Percentiles rank a stretch among this genome's conserved stretches.
These are phyloP conservation scores for Solanum raphanifolium DNA, from an alignment of 257 asterid species.

Conservation along the genomic window DNA sequence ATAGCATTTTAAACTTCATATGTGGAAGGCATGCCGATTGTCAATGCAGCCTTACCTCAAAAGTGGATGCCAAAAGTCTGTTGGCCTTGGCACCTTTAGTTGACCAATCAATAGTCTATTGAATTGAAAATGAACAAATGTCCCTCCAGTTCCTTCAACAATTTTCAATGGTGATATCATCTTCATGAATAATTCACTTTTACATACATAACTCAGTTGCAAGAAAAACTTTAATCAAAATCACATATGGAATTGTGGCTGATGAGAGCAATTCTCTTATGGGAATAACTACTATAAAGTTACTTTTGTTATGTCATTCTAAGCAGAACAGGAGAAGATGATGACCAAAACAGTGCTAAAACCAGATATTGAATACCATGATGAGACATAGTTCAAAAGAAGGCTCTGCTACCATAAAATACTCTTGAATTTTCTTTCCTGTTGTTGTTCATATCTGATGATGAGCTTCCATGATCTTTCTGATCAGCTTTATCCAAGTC, in stretches of 20 bases:
- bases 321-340: not conserved
- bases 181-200: not conserved
- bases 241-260: not conserved
- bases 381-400: slow-evolving; percentile 27
- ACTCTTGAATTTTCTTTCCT: slow-evolving; percentile 48
- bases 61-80: not conserved
- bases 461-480: slow-evolving; percentile 6
- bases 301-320: not conserved
- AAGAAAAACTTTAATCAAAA: not conserved
- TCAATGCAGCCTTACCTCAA: not conserved
- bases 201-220: not conserved
- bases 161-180: not conserved
- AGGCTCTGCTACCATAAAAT: slow-evolving; percentile 81
- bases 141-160: not conserved
- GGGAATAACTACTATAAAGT: not conserved
- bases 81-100: not conserved
- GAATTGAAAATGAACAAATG: not conserved
- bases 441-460: slow-evolving; percentile 19
- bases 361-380: not conserved
- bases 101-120: not conserved
- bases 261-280: not conserved
- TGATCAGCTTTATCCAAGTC: slow-evolving; percentile 26
- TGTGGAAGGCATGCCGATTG: not conserved
- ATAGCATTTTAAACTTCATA: not conserved
- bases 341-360: not conserved